Evolutionary conservation across 805 yeast genomes (phyloP).

Genomic region (Dipodascopsis tothii): DNA sequence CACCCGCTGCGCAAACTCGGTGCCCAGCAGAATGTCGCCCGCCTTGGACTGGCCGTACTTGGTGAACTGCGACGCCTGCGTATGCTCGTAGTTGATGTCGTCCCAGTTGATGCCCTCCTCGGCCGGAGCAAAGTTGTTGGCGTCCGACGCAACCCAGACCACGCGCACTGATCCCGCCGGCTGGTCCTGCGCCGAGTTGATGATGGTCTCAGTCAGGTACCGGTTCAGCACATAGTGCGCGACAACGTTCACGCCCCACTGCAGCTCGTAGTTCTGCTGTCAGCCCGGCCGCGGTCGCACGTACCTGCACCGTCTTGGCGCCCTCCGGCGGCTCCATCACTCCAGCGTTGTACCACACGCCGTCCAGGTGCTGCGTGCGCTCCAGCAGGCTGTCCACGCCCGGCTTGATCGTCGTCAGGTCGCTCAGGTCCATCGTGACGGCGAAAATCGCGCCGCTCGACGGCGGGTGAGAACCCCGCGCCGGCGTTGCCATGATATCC

Average conservation of each 20-base stretch:
- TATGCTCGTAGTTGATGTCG: conserved; percentile 29
- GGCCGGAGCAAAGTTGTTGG: conserved; percentile 30
- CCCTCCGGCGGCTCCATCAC: conserved; percentile 38
- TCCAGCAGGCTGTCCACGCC: conserved; percentile 31
- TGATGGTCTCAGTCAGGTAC: conserved; percentile 35
- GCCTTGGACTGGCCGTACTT: conserved; percentile 43
- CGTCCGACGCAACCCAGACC: conserved; percentile 42
- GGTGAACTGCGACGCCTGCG: conserved; percentile 9
- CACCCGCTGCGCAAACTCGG: conserved; percentile 9
- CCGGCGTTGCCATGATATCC: conserved; percentile 2
- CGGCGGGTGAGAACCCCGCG: neutral
- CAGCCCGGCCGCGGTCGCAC: conserved; percentile 3
- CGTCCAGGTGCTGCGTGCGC: conserved; percentile 30
- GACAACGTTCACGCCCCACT: conserved; percentile 41
- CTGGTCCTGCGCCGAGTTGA: conserved; percentile 30
- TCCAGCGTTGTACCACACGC: conserved; percentile 41
- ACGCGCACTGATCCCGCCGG: conserved; percentile 34
- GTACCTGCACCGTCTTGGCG: conserved; percentile 28
- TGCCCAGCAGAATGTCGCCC: conserved; percentile 17
- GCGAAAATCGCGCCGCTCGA: no score
- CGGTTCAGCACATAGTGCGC: conserved; percentile 43
- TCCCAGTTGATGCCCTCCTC: conserved; percentile 33
- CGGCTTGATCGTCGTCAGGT: conserved; percentile 37
- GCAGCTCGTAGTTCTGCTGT: conserved; percentile 37
- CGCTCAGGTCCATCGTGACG: conserved; percentile 25